Evolutionary conservation across 2,329 filamentous ascomycete genomes (phyloP).

Genomic region (Stylonectria norvegica): DNA sequence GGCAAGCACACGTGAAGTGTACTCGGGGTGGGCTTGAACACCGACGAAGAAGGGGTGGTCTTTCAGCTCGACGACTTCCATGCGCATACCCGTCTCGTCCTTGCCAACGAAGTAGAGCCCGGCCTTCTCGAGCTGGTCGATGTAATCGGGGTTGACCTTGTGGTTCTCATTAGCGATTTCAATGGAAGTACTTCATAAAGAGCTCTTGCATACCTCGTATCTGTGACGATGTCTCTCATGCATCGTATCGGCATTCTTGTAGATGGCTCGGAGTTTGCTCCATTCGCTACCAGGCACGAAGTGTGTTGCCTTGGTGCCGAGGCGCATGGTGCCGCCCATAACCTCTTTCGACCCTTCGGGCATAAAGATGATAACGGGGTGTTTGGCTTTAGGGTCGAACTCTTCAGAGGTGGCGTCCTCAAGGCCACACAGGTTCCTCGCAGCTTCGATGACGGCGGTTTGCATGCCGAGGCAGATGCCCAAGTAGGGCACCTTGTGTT

Average conservation of each 20-base stretch:
- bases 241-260: conserved; percentile 56
- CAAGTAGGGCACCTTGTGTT: conserved; percentile 75
- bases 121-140: conserved; percentile 62
- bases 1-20: conserved; percentile 68
- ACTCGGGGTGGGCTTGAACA: conserved; percentile 69
- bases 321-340: conserved; percentile 76
- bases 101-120: conserved; percentile 77
- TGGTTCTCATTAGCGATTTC: too few species aligned
- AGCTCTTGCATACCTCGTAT: too few species aligned
- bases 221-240: conserved; percentile 81
- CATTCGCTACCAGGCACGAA: conserved; percentile 76
- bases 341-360: conserved; percentile 61
- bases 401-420: conserved; percentile 54
- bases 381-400: conserved; percentile 51
- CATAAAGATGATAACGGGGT: conserved; percentile 85
- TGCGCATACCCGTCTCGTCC: conserved; percentile 72
- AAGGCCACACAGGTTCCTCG: conserved; percentile 70
- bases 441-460: conserved; percentile 85
- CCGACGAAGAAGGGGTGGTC: conserved; percentile 79
- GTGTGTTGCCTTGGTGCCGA: conserved; percentile 69
- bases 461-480: conserved; percentile 94
- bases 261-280: conserved; percentile 73
- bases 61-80: conserved; percentile 80
- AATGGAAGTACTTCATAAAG: too few species aligned
- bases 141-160: conserved; percentile 79